Evolutionary conservation across 228 moss, liverwort and hornwort genomes (phyloP).

Genomic region (Sphagnum fallax): DNA sequence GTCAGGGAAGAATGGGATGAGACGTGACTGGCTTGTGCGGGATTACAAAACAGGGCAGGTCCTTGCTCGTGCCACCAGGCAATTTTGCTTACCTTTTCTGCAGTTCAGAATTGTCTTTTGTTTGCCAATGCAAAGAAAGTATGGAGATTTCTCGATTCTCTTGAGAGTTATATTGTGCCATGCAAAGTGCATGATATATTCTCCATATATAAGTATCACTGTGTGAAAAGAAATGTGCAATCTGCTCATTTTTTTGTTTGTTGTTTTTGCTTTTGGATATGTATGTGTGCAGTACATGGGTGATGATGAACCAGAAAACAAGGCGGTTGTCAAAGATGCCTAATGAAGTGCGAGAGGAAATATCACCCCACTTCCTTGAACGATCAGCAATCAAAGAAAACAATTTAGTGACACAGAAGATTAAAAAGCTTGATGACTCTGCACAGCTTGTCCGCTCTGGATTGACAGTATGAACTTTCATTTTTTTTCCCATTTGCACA

Average conservation of each 20-base stretch:
- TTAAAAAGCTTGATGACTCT: constrained; percentile 35
- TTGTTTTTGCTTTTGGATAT: too few relatives aligned
- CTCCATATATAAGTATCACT: too few relatives aligned
- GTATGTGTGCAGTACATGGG: constrained; percentile 50
- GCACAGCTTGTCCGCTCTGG: constrained; percentile 43
- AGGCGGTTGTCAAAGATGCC: constrained; percentile 69
- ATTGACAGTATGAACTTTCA: constrained; percentile 26
- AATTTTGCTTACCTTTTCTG: neutral
- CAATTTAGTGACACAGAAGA: constrained; percentile 25
- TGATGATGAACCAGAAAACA: constrained; percentile 68
- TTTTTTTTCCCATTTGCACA: neutral
- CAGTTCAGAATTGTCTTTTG: neutral
- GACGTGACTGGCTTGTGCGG: constrained; percentile 66
- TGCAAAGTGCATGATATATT: too few relatives aligned
- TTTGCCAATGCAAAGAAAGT: too few relatives aligned
- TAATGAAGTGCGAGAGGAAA: constrained; percentile 61
- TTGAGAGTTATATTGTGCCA: too few relatives aligned
- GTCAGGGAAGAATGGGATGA: constrained; percentile 71
- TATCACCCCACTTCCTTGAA: constrained; percentile 46
- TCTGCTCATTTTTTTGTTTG: too few relatives aligned
- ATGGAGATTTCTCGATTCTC: too few relatives aligned
- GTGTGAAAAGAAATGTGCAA: too few relatives aligned
- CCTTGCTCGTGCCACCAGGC: constrained; percentile 74
- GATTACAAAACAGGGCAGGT: constrained; percentile 65
- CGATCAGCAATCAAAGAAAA: constrained; percentile 47